Conservation (phyloP, 176 grass and related monocot species). For the Juncus inflexus region DNA sequence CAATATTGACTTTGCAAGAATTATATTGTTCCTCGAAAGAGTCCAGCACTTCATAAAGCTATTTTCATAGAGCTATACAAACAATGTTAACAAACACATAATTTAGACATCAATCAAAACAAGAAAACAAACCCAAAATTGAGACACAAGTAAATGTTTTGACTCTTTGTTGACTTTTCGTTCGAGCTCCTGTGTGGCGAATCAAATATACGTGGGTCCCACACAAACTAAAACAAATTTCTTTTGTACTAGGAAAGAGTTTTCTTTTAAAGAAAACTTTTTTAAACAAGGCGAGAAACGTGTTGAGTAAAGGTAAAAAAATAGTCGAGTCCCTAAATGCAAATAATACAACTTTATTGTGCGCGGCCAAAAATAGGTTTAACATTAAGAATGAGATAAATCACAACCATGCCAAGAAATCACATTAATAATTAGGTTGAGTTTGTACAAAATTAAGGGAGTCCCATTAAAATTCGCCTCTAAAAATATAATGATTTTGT, state of each 20-base stretch:
- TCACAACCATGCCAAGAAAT: conserved; percentile 30
- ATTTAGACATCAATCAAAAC: background rate
- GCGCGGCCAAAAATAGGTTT: background rate
- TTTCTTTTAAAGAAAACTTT: too few relatives aligned
- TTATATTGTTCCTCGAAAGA: too few relatives aligned
- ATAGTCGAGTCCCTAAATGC: background rate
- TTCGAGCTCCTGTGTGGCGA: background rate
- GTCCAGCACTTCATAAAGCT: background rate
- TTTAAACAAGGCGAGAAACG: too few relatives aligned
- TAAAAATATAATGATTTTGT: conserved; percentile 15
- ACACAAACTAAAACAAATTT: conserved; percentile 1
- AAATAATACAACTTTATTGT: conserved; percentile 11
- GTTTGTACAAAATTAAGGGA: conserved; percentile 25
- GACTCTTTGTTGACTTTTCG: background rate
- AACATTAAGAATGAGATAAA: conserved; percentile 25
- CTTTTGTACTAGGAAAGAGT: background rate
- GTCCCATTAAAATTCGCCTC: conserved; percentile 13
- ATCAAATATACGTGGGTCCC: background rate
- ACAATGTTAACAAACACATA: background rate
- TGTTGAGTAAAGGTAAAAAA: background rate
- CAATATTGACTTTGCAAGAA: too few relatives aligned
- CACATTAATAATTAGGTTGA: conserved; percentile 22
- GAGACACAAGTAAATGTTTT: background rate
- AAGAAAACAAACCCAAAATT: background rate
- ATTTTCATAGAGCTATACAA: conserved; percentile 5